Evolutionary conservation across 1,139 yeast genomes (phyloP).

Genomic region (Candida albicans): DNA sequence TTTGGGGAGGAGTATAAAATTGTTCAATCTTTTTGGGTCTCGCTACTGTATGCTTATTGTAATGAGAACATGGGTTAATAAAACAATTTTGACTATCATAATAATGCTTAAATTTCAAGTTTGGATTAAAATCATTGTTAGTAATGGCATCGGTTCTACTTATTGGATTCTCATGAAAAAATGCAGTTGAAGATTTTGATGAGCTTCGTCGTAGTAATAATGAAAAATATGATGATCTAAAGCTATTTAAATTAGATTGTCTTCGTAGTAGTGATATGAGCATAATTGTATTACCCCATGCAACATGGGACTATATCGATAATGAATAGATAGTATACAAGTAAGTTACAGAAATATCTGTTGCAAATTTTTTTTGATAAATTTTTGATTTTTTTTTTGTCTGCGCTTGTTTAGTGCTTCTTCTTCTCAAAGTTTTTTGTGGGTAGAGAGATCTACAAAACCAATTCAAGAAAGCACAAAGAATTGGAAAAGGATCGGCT

Average conservation of each 20-base stretch:
- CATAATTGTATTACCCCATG: not conserved
- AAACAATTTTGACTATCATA: not conserved
- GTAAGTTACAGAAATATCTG: not conserved
- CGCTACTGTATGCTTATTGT: not conserved
- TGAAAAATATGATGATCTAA: not conserved
- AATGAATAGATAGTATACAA: no score
- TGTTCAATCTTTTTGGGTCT: not conserved
- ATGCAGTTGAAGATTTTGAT: not conserved
- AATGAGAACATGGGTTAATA: conserved; percentile 3
- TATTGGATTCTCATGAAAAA: not conserved
- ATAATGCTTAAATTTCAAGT: not conserved
- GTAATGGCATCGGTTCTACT: not conserved
- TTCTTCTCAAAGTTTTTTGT: not conserved
- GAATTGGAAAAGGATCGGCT: no score
- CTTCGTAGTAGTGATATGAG: conserved; percentile 1
- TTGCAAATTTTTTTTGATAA: conserved; percentile 8
- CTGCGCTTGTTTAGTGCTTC: not conserved
- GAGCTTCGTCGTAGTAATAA: not conserved
- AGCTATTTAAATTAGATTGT: not conserved
- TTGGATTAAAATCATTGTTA: not conserved
- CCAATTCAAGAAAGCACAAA: no score
- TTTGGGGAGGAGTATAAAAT: conserved; percentile 4
- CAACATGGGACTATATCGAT: no score
- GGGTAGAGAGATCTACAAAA: not conserved
- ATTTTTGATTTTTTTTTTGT: not conserved